A percentile compares a stretch with the other conserved stretches of the same genome.
Evolutionary conservation across 768 basidiomycete genomes (phyloP).

Genomic region (Mycena pura): DNA sequence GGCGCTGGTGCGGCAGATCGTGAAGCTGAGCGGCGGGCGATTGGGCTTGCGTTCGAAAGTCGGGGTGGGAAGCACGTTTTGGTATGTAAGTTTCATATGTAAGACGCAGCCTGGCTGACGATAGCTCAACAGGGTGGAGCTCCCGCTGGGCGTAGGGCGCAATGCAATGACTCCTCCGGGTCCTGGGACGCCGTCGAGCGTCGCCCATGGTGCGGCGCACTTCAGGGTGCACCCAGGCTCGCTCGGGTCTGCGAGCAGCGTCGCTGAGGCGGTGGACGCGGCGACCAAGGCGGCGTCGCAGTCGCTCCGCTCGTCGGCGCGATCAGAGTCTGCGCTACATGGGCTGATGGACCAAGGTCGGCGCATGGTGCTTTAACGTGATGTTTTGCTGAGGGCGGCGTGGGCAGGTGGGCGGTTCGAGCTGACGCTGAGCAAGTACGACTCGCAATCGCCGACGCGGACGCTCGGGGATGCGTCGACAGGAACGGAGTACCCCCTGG

Average conservation of each 20-base stretch:
- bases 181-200: constrained; percentile 33
- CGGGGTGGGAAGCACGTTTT: constrained; percentile 73
- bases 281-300: constrained; percentile 22
- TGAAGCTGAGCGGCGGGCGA: constrained; percentile 61
- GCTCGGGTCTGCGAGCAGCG: constrained; percentile 14
- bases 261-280: constrained; percentile 27
- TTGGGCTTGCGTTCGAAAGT: constrained; percentile 55
- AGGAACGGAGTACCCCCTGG: constrained; percentile 39
- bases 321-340: constrained; percentile 49
- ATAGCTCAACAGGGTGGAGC: constrained; percentile 15
- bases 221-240: constrained; percentile 1
- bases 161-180: constrained; percentile 42
- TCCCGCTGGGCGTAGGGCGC: constrained; percentile 52
- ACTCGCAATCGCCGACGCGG: constrained; percentile 47
- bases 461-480: constrained; percentile 51
- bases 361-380: not conserved
- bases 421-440: constrained; percentile 45
- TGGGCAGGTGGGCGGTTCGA: constrained; percentile 55
- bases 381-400: too few relatives aligned
- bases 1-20: constrained; percentile 64
- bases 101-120: not conserved
- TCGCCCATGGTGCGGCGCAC: not conserved
- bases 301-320: constrained; percentile 16
- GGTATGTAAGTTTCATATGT: constrained; percentile 51
- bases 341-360: constrained; percentile 62